These are phyloP conservation scores for Vaccinium myrtillus DNA, from an alignment of 148 eudicot species.

Conservation along the genomic window DNA sequence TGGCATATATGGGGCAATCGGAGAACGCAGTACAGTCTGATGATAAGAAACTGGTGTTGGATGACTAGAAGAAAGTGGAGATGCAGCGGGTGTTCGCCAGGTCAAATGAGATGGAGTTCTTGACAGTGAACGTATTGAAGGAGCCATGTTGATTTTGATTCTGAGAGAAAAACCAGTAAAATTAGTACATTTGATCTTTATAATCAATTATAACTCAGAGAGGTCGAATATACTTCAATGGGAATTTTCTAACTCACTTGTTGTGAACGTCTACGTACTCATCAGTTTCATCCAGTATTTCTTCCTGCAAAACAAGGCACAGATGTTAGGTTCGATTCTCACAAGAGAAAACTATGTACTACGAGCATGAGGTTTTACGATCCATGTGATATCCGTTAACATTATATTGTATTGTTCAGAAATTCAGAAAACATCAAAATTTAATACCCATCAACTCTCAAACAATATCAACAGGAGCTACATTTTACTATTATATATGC, in stretches of 20 bases:
- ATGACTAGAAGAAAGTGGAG: slow-evolving; percentile 47
- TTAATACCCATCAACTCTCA: no score
- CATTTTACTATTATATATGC: no score
- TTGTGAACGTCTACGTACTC: slow-evolving; percentile 70
- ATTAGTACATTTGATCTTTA: neutral
- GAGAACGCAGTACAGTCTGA: slow-evolving; percentile 42
- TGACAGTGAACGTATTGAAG: slow-evolving; percentile 40
- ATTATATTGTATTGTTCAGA: neutral
- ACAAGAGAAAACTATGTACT: no score
- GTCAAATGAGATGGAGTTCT: slow-evolving; percentile 41
- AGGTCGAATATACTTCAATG: neutral
- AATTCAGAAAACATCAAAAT: neutral
- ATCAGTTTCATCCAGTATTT: slow-evolving; percentile 76
- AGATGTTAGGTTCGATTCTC: neutral
- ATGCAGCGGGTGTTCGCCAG: slow-evolving; percentile 34
- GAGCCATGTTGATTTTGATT: slow-evolving; percentile 61
- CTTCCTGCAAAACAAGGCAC: slow-evolving; percentile 41
- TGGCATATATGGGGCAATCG: slow-evolving; percentile 44
- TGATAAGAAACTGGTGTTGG: slow-evolving; percentile 13
- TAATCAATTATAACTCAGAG: neutral
- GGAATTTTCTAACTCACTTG: slow-evolving; percentile 44
- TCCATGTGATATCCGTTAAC: no score
- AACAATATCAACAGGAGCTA: no score
- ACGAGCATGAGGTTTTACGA: no score
- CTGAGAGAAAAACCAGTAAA: slow-evolving; percentile 24